Base-by-base conservation (phyloP, 2,329 filamentous ascomycete genomes). In the Sporothrix inflata region DNA sequence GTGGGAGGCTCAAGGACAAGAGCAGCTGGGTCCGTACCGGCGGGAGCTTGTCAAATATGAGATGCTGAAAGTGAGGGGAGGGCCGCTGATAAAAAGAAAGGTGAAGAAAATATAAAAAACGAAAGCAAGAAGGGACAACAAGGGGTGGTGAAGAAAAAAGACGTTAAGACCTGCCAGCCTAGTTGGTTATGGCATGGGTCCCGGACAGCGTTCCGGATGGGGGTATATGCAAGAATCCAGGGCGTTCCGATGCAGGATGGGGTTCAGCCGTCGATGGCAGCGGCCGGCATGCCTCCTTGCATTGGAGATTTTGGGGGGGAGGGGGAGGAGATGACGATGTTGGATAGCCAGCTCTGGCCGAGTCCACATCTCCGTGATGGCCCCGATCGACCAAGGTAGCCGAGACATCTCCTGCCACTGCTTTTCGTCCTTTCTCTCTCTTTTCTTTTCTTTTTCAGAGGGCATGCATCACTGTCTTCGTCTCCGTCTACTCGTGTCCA, bases 151-250 rank as follows among this genome's bases (percentile, higher is more conserved):
- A 51, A 38, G 45, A 65, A 38, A 38, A 38, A 40, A 53, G 27
- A 67, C 42, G 27, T 38, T 21, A 19, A 67, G 27, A 38, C 27
- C 24, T 51, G 45, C 53, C 45, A 67, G 65, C 38, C 42, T n/a
- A 38, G 38, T 65, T 42, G 60, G n/a, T 11, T 11, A 45, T 65
- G n/a, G 21, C 38, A 45, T 65, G 21, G 38, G 34, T 7, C 21
- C 30, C 66, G 66, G 47, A 42, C 47, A 55, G 47, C 16, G 49
- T 55, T 49, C 63, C 42, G 24, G 47, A 24, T 21, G 30, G 27
- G 19, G 65, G 42, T n/a, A 42, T n/a, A 47, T n/a, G 63, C 12
- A 68, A 53, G 65, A 53, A 53, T 53, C 47, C 65, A 68, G 45
- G 30, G 42, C 27, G 47, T 34, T 30, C 21, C 16, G 49, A 55